A percentile compares a stretch with the other conserved stretches of the same genome.
Evolutionary conservation across 495 filamentous ascomycete species (phyloP).

Genomic region (Amorphotheca resinae): DNA sequence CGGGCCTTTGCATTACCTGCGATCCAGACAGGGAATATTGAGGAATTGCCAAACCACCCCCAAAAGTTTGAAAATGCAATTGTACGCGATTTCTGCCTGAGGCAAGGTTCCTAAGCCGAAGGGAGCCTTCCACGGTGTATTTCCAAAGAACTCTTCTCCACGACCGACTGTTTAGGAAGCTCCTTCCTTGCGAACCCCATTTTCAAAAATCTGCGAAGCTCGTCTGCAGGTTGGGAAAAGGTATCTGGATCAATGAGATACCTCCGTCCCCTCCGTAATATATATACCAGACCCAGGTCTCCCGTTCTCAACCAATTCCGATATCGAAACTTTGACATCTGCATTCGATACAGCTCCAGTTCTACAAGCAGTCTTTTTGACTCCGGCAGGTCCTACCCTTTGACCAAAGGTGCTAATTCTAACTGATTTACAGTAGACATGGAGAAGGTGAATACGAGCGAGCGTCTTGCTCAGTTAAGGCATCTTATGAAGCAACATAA

Average conservation of each 20-base stretch:
- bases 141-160: too few species aligned
- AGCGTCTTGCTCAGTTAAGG: slow-evolving; percentile 63
- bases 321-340: slow-evolving; percentile 8
- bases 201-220: too few species aligned
- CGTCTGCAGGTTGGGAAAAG: too few species aligned
- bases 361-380: not conserved
- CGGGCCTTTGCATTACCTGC: not conserved
- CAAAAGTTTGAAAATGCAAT: too few species aligned
- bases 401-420: slow-evolving; percentile 4
- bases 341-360: slow-evolving; percentile 15
- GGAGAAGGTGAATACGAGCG: slow-evolving; percentile 72
- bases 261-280: slow-evolving; percentile 8
- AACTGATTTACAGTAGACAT: slow-evolving; percentile 38
- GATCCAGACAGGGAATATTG: not conserved
- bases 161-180: too few species aligned
- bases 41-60: too few species aligned
- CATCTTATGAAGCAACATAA: slow-evolving; percentile 79
- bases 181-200: too few species aligned
- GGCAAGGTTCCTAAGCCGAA: too few species aligned
- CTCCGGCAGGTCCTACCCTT: slow-evolving; percentile 7
- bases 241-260: slow-evolving; percentile 20
- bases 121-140: too few species aligned
- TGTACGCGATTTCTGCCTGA: too few species aligned
- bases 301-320: not conserved
- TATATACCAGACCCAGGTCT: slow-evolving; percentile 1